Evolutionary conservation across 129 eudicot species (phyloP), one percentile per base, ranked within the genome.

Genomic region (Arctium lappa): DNA sequence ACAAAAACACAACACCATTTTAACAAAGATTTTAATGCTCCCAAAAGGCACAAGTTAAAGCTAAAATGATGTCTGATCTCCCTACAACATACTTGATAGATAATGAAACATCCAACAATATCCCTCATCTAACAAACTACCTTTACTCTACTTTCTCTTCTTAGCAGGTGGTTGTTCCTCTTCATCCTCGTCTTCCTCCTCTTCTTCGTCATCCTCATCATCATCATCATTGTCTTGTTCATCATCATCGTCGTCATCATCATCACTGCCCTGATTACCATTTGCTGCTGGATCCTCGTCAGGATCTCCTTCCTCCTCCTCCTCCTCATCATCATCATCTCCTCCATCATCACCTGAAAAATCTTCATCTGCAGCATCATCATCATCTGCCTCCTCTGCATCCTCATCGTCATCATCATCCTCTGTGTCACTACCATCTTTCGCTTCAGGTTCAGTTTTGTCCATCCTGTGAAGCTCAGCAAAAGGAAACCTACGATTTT

Each of bases 101-200:
- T 30, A 76, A 78, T 42, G 74, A 81, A 72, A 83, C 82, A 75
- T 77, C 36, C 16, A 82, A n/a, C 36, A 74, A 79, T 44, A 37
- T 5, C 79, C 44, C 33, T 1, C 37, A 40, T 70, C 30, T 29
- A 76, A 30, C 70, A 29, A 72, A 38, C 68, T 86, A 88, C 85
- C 33, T 1, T 65, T 65, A 65, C 33, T 65, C 66, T 65, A 91
- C 82, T 91, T 91, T 65, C 90, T 91, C 93, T 91, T 91, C 90
- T 91, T 89, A 18, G 97, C 87, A 5, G 95, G 97, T 77, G 97
- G 97, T 83, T 88, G 89, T 16, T 87, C 91, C 46, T 89, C 94
- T 1, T 89, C 92, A 2, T 91, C 92, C 0, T 88, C 91, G 0
- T 90, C 91, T 0, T 83, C 91, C n/a, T 84, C 94, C 10, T 93